Evolutionary conservation across 768 basidiomycete genomes (phyloP).

Genomic region (Pleurotus ostreatus): DNA sequence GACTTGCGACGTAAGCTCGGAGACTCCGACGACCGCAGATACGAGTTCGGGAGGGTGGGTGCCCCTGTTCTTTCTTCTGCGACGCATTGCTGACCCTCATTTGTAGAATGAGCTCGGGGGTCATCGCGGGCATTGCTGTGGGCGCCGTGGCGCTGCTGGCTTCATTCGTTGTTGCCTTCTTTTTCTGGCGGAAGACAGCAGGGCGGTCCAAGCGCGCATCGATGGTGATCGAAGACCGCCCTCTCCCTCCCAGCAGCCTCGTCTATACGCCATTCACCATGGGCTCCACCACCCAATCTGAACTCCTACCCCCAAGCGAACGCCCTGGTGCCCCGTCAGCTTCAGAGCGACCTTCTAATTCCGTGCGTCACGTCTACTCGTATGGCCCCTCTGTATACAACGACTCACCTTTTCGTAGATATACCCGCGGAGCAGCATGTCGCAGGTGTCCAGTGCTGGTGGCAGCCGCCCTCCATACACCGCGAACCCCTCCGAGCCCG

Average conservation of each 20-base stretch:
- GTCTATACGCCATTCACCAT: neutral
- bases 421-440: neutral
- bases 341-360: neutral
- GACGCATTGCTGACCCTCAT: neutral
- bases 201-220: neutral
- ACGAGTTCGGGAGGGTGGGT: neutral
- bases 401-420: neutral
- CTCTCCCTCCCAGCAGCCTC: neutral
- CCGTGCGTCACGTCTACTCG: neutral
- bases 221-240: neutral
- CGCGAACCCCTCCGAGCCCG: neutral
- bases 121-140: slow-evolving; percentile 1
- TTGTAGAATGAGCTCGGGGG: neutral
- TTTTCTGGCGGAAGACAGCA: neutral
- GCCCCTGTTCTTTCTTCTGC: neutral
- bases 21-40: neutral
- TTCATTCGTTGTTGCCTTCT: neutral
- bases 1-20: neutral
- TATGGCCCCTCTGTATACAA: neutral
- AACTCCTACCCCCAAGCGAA: neutral
- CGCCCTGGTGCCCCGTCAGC: neutral
- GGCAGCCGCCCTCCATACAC: neutral
- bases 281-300: neutral
- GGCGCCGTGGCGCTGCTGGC: neutral
- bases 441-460: neutral